phyloP scores from a whole-genome alignment of 345 rosid species.

The Atalantia buxifolia region DNA sequence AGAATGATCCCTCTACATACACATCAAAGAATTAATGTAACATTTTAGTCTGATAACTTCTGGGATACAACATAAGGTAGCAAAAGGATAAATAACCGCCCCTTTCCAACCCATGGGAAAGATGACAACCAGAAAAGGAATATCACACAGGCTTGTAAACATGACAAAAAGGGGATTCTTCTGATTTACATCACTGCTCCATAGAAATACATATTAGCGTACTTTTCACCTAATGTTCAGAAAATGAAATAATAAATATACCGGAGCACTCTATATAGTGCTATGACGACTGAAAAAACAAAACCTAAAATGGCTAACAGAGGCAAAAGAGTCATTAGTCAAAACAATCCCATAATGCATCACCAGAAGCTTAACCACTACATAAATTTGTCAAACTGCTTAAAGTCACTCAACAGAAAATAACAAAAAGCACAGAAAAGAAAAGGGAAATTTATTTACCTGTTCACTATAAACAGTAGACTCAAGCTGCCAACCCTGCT shows the following conservation, averaged over 20 bases:
- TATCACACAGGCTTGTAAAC: neutral
- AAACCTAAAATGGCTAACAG: neutral
- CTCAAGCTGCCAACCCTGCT: constrained; percentile 78
- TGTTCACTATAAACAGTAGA: constrained; percentile 62
- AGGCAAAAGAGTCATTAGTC: neutral
- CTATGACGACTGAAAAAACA: neutral
- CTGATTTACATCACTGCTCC: neutral
- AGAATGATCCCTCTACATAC: constrained; percentile 65
- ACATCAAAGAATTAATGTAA: neutral
- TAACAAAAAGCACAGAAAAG: neutral
- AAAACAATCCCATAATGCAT: neutral
- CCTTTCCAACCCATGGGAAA: neutral
- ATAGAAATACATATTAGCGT: neutral
- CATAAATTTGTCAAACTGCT: neutral
- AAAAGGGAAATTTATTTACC: constrained; percentile 34
- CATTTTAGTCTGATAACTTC: neutral
- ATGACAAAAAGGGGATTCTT: neutral
- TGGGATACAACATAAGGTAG: neutral
- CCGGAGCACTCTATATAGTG: neutral
- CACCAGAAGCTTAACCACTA: neutral
- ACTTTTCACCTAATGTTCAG: neutral
- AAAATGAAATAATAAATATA: neutral
- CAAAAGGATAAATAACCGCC: neutral
- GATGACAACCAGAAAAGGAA: neutral
- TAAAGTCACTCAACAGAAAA: neutral